Evolutionary conservation across 495 filamentous ascomycete genomes (phyloP).

Genomic region (Aspergillus baeticus): DNA sequence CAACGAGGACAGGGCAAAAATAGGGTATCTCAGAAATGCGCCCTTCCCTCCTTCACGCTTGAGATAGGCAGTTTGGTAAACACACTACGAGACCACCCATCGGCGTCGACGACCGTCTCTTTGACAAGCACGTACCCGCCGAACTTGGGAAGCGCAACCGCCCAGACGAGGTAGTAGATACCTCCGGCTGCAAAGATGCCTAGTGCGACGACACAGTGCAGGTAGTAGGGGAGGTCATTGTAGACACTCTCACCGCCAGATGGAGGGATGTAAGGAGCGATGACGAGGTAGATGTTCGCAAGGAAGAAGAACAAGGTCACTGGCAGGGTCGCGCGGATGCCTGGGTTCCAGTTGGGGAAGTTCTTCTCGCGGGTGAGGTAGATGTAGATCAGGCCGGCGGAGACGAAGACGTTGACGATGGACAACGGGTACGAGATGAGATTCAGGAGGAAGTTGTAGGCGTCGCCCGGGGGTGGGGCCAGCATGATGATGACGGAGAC

Average conservation of each 20-base stretch:
- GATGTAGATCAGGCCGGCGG: constrained; percentile 54
- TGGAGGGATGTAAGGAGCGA: constrained; percentile 67
- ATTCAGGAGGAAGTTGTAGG: constrained; percentile 63
- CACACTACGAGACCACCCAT: constrained; percentile 49
- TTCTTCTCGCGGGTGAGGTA: constrained; percentile 47
- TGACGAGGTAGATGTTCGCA: constrained; percentile 56
- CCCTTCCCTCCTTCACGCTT: neutral
- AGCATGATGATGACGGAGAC: constrained; percentile 61
- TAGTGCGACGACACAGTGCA: constrained; percentile 59
- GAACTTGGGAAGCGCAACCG: constrained; percentile 49
- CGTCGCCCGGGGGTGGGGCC: constrained; percentile 62
- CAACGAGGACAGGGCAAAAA: neutral
- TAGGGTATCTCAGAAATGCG: neutral
- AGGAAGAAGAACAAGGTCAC: constrained; percentile 57
- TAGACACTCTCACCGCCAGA: constrained; percentile 56
- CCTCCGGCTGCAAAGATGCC: constrained; percentile 54
- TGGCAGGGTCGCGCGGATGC: constrained; percentile 33
- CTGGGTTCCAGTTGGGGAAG: constrained; percentile 37
- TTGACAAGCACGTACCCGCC: constrained; percentile 59
- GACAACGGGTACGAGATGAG: constrained; percentile 62
- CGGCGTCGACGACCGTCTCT: constrained; percentile 55
- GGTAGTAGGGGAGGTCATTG: constrained; percentile 63
- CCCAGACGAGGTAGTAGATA: constrained; percentile 58
- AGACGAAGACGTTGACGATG: constrained; percentile 60
- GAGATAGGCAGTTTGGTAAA: constrained; percentile 30